Evolutionary conservation across 2,329 filamentous ascomycete genomes (phyloP).

Genomic region (Cercospora beticola): DNA sequence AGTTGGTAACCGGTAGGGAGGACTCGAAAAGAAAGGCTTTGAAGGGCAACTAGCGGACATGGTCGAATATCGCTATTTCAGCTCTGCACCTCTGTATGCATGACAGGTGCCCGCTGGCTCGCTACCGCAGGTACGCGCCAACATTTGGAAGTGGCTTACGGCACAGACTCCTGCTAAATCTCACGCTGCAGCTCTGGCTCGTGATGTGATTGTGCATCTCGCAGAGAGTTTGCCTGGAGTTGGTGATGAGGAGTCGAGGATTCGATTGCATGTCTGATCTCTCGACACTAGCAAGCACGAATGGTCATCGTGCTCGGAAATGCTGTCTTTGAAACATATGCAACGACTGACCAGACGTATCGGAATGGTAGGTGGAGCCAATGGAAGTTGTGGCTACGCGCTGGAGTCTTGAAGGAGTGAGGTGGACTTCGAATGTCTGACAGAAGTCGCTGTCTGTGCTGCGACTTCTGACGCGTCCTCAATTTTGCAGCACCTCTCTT

Average conservation of each 20-base stretch:
- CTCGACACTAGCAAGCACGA: background rate
- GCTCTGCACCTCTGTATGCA: background rate
- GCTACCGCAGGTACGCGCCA: slow-evolving; percentile 10
- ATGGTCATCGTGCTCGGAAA: slow-evolving; percentile 9
- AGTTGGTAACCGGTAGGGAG: background rate
- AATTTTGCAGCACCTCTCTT: background rate
- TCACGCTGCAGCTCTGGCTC: slow-evolving; percentile 2
- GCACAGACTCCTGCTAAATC: slow-evolving; percentile 5
- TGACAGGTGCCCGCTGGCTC: background rate
- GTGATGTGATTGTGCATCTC: background rate
- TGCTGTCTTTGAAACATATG: slow-evolving; percentile 14
- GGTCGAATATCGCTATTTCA: background rate
- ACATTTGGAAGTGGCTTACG: background rate
- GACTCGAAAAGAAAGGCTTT: background rate
- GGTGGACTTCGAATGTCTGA: background rate
- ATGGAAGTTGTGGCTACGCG: slow-evolving; percentile 10
- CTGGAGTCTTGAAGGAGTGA: background rate
- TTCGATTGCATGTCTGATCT: background rate
- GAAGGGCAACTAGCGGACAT: background rate
- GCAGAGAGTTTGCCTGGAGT: background rate
- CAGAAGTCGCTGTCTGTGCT: background rate
- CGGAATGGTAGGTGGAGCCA: slow-evolving; percentile 1
- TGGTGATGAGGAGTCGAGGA: background rate
- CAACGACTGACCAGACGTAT: slow-evolving; percentile 10
- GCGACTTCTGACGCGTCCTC: background rate